A percentile compares a stretch with the other conserved stretches of the same genome.
phyloP scores from a whole-genome alignment of 2,329 filamentous ascomycete genomes.

The Diaporthe citri region DNA sequence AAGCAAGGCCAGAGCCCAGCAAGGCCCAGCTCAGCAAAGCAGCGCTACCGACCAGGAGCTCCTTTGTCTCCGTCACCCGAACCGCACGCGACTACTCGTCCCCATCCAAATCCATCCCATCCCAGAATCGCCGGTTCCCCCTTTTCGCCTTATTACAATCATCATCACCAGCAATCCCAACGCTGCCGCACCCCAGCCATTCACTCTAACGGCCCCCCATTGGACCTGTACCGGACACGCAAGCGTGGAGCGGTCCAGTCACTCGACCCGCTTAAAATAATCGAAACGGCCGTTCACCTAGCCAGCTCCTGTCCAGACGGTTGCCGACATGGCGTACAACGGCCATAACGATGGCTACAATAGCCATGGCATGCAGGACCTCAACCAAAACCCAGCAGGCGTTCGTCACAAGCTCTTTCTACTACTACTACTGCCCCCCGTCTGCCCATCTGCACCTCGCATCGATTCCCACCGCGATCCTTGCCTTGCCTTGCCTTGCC shows the following conservation, averaged over 20 bases:
- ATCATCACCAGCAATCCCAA: conserved; percentile 32
- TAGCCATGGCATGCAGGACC: conserved; percentile 76
- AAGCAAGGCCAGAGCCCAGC: conserved; percentile 1
- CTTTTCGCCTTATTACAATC: conserved; percentile 34
- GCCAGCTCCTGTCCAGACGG: conserved; percentile 31
- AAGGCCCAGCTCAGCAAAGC: conserved; percentile 7
- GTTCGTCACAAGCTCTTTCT: conserved; percentile 38
- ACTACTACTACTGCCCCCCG: conserved; percentile 29
- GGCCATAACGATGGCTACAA: conserved; percentile 71
- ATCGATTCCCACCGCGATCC: conserved; percentile 5
- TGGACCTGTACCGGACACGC: conserved; percentile 26
- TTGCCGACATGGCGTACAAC: conserved; percentile 72
- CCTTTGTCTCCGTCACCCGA: conserved; percentile 31
- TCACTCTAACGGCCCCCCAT: conserved; percentile 21
- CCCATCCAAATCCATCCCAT: conserved; percentile 32
- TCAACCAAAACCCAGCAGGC: conserved; percentile 61
- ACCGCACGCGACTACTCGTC: conserved; percentile 10
- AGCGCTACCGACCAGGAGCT: conserved; percentile 25
- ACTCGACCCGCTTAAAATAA: conserved; percentile 35
- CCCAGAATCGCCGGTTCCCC: conserved; percentile 22
- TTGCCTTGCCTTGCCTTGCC: conserved; percentile 21
- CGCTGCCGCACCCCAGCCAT: conserved; percentile 20
- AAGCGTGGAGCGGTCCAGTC: conserved; percentile 34
- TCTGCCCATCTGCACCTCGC: background rate
- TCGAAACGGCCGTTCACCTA: conserved; percentile 34